A percentile compares a stretch with the other conserved stretches of the same genome.
phyloP scores from a whole-genome alignment of 306 rosid species.

The Gillenia trifoliata region DNA sequence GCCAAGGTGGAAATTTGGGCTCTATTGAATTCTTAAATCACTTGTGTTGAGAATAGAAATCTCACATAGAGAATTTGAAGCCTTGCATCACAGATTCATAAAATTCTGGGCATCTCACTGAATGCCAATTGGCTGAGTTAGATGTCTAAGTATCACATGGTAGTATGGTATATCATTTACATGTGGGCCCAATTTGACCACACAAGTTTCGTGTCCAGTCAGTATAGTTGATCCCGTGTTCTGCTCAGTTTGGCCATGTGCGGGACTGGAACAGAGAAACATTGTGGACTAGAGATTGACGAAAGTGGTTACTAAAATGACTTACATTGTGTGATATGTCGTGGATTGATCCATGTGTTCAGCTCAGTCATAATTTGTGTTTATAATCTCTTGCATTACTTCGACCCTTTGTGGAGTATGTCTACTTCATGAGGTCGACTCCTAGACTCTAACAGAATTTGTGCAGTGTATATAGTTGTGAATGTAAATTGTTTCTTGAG shows the following conservation, averaged over 20 bases:
- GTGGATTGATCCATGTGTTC: neutral
- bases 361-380: neutral
- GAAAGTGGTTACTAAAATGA: neutral
- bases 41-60: neutral
- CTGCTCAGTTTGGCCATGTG: neutral
- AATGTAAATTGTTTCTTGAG: neutral
- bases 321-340: neutral
- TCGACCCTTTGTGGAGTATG: neutral
- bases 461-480: neutral
- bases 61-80: neutral
- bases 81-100: no score
- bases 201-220: neutral
- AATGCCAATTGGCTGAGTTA: neutral
- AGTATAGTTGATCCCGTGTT: neutral
- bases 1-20: neutral
- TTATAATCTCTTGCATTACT: neutral
- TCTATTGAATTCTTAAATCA: neutral
- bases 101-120: no score
- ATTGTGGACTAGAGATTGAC: neutral
- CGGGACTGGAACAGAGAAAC: neutral
- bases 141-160: neutral
- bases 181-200: neutral
- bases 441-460: neutral
- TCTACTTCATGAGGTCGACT: neutral
- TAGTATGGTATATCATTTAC: neutral